phyloP scores from a whole-genome alignment of 2,329 filamentous ascomycete species.

The Fusarium beomiforme region DNA sequence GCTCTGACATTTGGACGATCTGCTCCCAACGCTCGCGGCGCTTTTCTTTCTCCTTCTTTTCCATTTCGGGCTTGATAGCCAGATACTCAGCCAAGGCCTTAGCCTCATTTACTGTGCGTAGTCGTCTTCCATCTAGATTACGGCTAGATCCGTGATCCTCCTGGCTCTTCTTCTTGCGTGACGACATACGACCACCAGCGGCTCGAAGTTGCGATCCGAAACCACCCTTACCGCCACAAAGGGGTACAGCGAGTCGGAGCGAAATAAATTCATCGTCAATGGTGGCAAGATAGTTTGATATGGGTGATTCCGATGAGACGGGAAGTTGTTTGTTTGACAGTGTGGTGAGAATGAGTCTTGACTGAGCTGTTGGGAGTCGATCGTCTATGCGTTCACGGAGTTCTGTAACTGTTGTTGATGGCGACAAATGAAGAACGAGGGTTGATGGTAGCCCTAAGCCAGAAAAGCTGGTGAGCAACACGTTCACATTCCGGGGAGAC shows the following conservation, averaged over 20 bases:
- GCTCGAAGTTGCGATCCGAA: slow-evolving; percentile 97
- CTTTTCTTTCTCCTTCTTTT: slow-evolving; percentile 89
- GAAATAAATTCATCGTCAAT: slow-evolving; percentile 76
- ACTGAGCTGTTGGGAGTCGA: slow-evolving; percentile 66
- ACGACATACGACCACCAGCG: slow-evolving; percentile 97
- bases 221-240: slow-evolving; percentile 95
- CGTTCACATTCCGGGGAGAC: slow-evolving; percentile 72
- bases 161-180: slow-evolving; percentile 85
- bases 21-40: slow-evolving; percentile 86
- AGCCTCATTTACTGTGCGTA: slow-evolving; percentile 93
- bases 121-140: slow-evolving; percentile 88
- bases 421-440: slow-evolving; percentile 76
- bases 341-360: slow-evolving; percentile 82
- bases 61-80: slow-evolving; percentile 97
- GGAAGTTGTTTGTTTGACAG: slow-evolving; percentile 78
- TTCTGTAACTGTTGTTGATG: slow-evolving; percentile 72
- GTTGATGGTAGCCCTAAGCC: slow-evolving; percentile 87
- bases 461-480: slow-evolving; percentile 85
- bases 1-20: slow-evolving; percentile 85
- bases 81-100: slow-evolving; percentile 96
- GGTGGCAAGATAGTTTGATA: slow-evolving; percentile 70
- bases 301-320: slow-evolving; percentile 59
- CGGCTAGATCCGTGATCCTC: slow-evolving; percentile 91
- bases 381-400: slow-evolving; percentile 71
- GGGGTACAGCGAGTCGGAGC: slow-evolving; percentile 79